Evolutionary conservation across 495 filamentous ascomycete species (phyloP).

Genomic region (Podospora appendiculata): DNA sequence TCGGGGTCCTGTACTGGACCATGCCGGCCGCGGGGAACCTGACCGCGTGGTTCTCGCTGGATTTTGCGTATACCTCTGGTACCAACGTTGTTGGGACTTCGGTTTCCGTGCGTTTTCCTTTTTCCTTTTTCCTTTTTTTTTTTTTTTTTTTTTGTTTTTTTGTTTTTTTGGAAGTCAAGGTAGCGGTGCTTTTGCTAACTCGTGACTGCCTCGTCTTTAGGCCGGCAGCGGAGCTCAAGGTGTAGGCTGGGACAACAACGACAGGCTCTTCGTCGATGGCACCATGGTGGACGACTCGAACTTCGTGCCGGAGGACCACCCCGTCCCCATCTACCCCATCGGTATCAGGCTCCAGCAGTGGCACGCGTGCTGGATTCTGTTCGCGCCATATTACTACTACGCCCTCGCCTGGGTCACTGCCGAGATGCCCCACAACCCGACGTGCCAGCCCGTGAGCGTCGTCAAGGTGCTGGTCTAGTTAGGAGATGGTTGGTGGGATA

Average conservation of each 20-base stretch:
- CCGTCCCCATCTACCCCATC: conserved; percentile 2
- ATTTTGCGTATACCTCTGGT: conserved; percentile 29
- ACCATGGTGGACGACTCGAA: conserved; percentile 31
- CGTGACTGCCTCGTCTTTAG: conserved; percentile 20
- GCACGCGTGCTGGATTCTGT: conserved; percentile 47
- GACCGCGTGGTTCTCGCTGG: conserved; percentile 28
- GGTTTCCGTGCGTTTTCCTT: conserved; percentile 28
- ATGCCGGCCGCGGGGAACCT: conserved; percentile 24
- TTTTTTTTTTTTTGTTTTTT: neutral
- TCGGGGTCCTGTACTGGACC: conserved; percentile 35
- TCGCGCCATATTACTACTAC: conserved; percentile 42
- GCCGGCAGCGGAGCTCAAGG: conserved; percentile 15
- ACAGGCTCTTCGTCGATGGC: conserved; percentile 35
- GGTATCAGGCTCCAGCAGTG: conserved; percentile 31
- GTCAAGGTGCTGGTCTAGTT: neutral
- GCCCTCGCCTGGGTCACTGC: conserved; percentile 43
- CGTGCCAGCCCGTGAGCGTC: conserved; percentile 43
- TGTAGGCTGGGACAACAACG: conserved; percentile 38
- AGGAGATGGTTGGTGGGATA: no score
- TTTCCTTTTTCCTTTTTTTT: conserved; percentile 4
- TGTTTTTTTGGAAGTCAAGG: no score
- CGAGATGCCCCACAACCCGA: conserved; percentile 46
- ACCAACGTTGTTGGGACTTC: conserved; percentile 35
- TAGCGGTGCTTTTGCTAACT: neutral
- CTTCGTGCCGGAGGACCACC: conserved; percentile 11